These are phyloP conservation scores for Starmerella floricola DNA, from an alignment of 805 yeast genomes.

Conservation along the genomic window DNA sequence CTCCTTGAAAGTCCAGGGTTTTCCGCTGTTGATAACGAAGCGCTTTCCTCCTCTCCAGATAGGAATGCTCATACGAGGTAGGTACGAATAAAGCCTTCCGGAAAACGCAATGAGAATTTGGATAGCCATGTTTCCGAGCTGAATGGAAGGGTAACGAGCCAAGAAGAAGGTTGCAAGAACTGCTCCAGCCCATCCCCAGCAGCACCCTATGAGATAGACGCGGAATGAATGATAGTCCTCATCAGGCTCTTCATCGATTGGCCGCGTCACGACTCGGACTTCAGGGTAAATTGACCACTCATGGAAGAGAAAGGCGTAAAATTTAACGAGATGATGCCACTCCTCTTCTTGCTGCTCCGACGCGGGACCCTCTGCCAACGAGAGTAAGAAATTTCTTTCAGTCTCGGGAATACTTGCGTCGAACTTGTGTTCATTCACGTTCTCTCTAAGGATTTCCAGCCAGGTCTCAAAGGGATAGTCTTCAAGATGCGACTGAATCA, in stretches of 20 bases:
- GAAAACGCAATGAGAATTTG: slow-evolving; percentile 50
- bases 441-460: slow-evolving; percentile 31
- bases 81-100: slow-evolving; percentile 34
- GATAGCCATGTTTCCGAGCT: slow-evolving; percentile 40
- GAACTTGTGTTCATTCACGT: slow-evolving; percentile 33
- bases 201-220: slow-evolving; percentile 38
- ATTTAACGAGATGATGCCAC: slow-evolving; percentile 20
- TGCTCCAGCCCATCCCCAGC: slow-evolving; percentile 44
- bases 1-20: slow-evolving; percentile 50
- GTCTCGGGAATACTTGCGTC: slow-evolving; percentile 41
- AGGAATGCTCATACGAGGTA: slow-evolving; percentile 7
- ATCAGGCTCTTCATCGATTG: slow-evolving; percentile 37
- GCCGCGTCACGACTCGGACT: slow-evolving; percentile 45
- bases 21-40: slow-evolving; percentile 39
- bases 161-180: slow-evolving; percentile 47
- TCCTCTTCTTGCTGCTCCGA: too few species aligned
- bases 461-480: slow-evolving; percentile 31
- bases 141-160: slow-evolving; percentile 44
- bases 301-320: slow-evolving; percentile 35
- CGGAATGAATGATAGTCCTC: slow-evolving; percentile 40
- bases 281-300: slow-evolving; percentile 49
- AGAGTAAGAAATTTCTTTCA: too few species aligned
- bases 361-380: too few species aligned
- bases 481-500: slow-evolving; percentile 19
- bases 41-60: slow-evolving; percentile 4